phyloP scores from a whole-genome alignment of 192 early-diverging fungal genomes.

The Podila verticillata region DNA sequence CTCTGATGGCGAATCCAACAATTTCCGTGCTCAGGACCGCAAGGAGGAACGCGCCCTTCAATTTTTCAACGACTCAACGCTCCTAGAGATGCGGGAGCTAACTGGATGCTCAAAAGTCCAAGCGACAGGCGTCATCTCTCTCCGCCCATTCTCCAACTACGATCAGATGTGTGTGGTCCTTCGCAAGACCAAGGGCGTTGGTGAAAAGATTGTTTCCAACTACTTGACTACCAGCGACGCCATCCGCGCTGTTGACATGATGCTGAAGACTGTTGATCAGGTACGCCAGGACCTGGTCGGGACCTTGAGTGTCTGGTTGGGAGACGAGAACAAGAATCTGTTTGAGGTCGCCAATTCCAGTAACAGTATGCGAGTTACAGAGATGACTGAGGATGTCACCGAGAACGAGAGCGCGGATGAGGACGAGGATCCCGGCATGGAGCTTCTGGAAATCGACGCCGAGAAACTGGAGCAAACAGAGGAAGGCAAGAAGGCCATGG shows the following conservation, averaged over 20 bases:
- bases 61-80: slow-evolving; percentile 38
- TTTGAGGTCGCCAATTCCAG: slow-evolving; percentile 25
- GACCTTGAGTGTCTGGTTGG: slow-evolving; percentile 62
- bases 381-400: background rate
- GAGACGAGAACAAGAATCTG: slow-evolving; percentile 26
- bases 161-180: slow-evolving; percentile 61
- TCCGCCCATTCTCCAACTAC: slow-evolving; percentile 68
- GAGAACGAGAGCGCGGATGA: slow-evolving; percentile 31
- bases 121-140: slow-evolving; percentile 57
- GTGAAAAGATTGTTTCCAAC: slow-evolving; percentile 57
- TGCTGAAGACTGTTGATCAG: slow-evolving; percentile 68
- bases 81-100: slow-evolving; percentile 25
- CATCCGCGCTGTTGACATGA: slow-evolving; percentile 68
- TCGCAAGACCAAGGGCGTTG: slow-evolving; percentile 62
- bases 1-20: slow-evolving; percentile 6
- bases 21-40: slow-evolving; percentile 11
- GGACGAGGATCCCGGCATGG: slow-evolving; percentile 55
- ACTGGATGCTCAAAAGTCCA: slow-evolving; percentile 51
- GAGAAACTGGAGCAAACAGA: slow-evolving; percentile 18
- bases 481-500: slow-evolving; percentile 33
- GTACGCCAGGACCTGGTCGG: slow-evolving; percentile 60
- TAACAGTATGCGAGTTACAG: slow-evolving; percentile 12
- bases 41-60: slow-evolving; percentile 34
- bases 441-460: slow-evolving; percentile 44
- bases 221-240: slow-evolving; percentile 68